Evolutionary conservation across 495 filamentous ascomycete species (phyloP).

Genomic region (Chaetomium fimeti): DNA sequence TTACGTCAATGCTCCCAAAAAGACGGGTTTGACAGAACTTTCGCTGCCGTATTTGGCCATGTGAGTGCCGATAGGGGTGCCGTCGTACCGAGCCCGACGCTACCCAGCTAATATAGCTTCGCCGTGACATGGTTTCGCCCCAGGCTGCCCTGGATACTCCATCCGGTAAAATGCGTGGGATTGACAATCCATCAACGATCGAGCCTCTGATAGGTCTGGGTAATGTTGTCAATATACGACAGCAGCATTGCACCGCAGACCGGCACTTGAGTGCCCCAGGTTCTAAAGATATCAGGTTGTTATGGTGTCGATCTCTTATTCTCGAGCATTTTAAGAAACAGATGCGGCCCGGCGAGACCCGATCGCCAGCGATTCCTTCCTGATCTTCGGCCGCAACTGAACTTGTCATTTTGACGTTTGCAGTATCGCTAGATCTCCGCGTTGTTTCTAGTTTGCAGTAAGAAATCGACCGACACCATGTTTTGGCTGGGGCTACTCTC

Average conservation of each 20-base stretch:
- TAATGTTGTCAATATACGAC: constrained; percentile 7
- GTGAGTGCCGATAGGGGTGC: constrained; percentile 2
- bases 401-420: background rate
- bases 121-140: background rate
- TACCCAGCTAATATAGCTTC: background rate
- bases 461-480: constrained; percentile 31
- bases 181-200: constrained; percentile 1
- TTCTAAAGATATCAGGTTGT: background rate
- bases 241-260: background rate
- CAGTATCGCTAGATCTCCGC: too few relatives aligned
- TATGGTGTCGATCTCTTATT: background rate
- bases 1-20: background rate
- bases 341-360: background rate
- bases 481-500: constrained; percentile 37
- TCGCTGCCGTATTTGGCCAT: background rate
- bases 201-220: constrained; percentile 13
- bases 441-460: background rate
- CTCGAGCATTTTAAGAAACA: constrained; percentile 4
- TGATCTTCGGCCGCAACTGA: background rate
- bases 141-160: background rate
- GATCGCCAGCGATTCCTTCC: background rate
- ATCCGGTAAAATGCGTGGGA: constrained; percentile 21
- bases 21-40: background rate
- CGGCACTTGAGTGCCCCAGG: constrained; percentile 15
- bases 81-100: background rate